Percentiles rank a stretch among this genome's conserved stretches.
These are phyloP conservation scores for Meira nashicola DNA, from an alignment of 1,284 basidiomycete genomes.

Conservation along the genomic window DNA sequence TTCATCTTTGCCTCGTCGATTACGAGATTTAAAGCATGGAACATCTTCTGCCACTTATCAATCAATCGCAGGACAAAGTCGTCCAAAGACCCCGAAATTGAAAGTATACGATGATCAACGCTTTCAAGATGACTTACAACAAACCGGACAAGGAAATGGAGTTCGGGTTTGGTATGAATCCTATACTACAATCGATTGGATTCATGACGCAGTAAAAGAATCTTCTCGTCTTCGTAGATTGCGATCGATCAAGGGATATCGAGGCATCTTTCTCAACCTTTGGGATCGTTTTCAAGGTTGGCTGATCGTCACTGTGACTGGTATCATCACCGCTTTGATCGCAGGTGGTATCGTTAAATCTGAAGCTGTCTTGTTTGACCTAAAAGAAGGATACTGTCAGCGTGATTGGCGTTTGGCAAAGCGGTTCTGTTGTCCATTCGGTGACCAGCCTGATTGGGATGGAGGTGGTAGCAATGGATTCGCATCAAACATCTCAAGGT, in stretches of 20 bases:
- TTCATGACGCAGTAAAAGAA: conserved; percentile 55
- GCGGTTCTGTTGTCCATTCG: conserved; percentile 68
- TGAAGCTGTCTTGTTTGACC: conserved; percentile 87
- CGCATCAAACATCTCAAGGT: neutral
- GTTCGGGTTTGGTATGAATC: conserved; percentile 44
- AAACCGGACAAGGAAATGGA: conserved; percentile 23
- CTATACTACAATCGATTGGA: conserved; percentile 53
- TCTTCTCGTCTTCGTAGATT: conserved; percentile 50
- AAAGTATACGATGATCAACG: conserved; percentile 28
- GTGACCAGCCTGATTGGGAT: conserved; percentile 26
- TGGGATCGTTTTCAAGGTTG: conserved; percentile 75
- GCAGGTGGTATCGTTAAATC: conserved; percentile 81
- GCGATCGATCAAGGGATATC: conserved; percentile 54
- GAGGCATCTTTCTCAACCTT: conserved; percentile 66
- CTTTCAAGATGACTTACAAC: conserved; percentile 26
- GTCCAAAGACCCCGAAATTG: neutral
- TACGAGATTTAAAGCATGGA: neutral
- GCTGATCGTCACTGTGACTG: conserved; percentile 75
- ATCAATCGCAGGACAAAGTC: neutral
- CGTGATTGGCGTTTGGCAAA: conserved; percentile 69
- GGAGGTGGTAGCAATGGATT: neutral
- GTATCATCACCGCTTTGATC: conserved; percentile 54
- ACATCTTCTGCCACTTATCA: neutral
- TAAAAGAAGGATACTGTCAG: conserved; percentile 83
- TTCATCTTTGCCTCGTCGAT: neutral